Percentiles rank a stretch among this genome's conserved stretches.
These are phyloP conservation scores for Penicillium sp. DNA, from an alignment of 2,329 filamentous ascomycete genomes.

Conservation along the genomic window DNA sequence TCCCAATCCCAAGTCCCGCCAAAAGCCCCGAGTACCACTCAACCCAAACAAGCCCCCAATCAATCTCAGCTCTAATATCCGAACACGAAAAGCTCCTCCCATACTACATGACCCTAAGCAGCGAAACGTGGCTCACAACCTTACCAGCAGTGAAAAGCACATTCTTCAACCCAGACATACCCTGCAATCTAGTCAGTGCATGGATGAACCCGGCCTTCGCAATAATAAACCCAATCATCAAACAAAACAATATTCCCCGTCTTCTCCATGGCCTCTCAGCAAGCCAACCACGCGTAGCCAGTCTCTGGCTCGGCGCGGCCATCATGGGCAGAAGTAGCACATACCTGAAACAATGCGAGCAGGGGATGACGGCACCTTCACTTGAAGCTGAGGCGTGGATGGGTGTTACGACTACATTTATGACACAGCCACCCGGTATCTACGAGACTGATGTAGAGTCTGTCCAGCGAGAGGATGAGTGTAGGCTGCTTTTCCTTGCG, in stretches of 20 bases:
- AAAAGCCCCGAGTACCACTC: background rate
- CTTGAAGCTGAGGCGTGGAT: constrained; percentile 1
- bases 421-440: background rate
- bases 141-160: background rate
- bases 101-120: background rate
- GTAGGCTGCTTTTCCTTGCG: background rate
- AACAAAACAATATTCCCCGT: background rate
- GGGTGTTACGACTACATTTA: background rate
- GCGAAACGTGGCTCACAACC: background rate
- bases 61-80: background rate
- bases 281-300: background rate
- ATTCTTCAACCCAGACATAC: background rate
- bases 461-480: background rate
- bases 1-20: background rate
- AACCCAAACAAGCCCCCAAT: background rate
- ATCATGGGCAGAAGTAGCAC: background rate
- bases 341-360: background rate
- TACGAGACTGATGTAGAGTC: background rate
- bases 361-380: background rate
- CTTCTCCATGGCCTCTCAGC: background rate
- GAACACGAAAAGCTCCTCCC: background rate
- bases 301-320: background rate
- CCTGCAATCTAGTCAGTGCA: background rate
- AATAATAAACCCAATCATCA: background rate
- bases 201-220: background rate